A percentile compares a stretch with the other conserved stretches of the same genome.
These are phyloP conservation scores for Trematosphaeria pertusa DNA, from an alignment of 2,329 filamentous ascomycete species.

Conservation along the genomic window DNA sequence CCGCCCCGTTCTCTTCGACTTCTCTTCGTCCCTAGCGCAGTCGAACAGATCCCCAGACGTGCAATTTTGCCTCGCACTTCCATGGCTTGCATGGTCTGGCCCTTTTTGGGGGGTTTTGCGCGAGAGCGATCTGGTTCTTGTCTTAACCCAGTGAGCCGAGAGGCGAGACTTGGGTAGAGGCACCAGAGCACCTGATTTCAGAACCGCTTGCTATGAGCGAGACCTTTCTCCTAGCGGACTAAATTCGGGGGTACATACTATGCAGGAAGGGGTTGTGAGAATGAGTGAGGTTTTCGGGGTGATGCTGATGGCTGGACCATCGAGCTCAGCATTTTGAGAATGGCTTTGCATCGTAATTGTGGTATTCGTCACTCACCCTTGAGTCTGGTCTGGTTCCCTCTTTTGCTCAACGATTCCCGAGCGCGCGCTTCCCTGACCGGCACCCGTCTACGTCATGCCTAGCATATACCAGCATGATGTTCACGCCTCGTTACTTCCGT, in stretches of 20 bases:
- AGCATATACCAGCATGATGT: too few relatives aligned
- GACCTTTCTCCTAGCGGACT: conserved; percentile 44
- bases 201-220: conserved; percentile 42
- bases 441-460: too few relatives aligned
- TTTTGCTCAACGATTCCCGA: too few relatives aligned
- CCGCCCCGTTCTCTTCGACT: conserved; percentile 10
- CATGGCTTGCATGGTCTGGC: conserved; percentile 33
- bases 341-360: too few relatives aligned
- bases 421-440: too few relatives aligned
- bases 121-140: conserved; percentile 31
- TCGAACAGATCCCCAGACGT: conserved; percentile 40
- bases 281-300: too few relatives aligned
- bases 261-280: too few relatives aligned
- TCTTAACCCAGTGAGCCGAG: conserved; percentile 11
- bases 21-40: conserved; percentile 29
- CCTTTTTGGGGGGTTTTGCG: conserved; percentile 19
- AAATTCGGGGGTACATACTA: conserved; percentile 40
- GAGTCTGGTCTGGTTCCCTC: too few relatives aligned
- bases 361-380: too few relatives aligned
- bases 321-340: too few relatives aligned
- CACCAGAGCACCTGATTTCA: conserved; percentile 34
- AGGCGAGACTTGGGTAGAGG: conserved; percentile 20
- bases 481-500: too few relatives aligned
- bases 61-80: conserved; percentile 21
- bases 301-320: too few relatives aligned